Evolutionary conservation across 192 early-diverging fungal species (phyloP).

Genomic region (Backusella morwellensis): DNA sequence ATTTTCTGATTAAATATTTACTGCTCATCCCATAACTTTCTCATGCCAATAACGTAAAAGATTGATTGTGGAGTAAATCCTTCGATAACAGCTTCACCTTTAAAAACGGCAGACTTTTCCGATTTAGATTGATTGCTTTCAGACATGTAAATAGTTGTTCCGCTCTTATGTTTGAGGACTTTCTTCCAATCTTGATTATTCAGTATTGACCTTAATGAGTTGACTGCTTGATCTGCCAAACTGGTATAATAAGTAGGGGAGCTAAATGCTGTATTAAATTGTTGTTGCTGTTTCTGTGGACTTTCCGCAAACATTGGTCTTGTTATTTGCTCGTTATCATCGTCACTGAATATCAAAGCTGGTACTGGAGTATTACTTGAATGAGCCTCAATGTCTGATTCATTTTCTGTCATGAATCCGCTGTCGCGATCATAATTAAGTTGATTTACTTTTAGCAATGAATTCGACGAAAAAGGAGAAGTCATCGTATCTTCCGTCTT

Average conservation of each 20-base stretch:
- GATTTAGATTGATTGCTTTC: constrained; percentile 3
- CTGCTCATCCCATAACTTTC: constrained; percentile 54
- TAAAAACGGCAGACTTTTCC: constrained; percentile 44
- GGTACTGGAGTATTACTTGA: background rate
- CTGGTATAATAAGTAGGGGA: constrained; percentile 23
- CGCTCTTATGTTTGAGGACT: constrained; percentile 46
- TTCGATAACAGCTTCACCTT: constrained; percentile 42
- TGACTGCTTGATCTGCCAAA: constrained; percentile 40
- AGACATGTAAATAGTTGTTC: constrained; percentile 41
- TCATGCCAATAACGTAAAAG: constrained; percentile 51
- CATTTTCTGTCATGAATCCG: constrained; percentile 20
- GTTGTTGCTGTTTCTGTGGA: background rate
- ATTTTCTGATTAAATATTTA: constrained; percentile 16
- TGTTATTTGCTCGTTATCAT: constrained; percentile 5
- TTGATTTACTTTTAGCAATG: background rate
- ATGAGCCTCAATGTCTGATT: constrained; percentile 6
- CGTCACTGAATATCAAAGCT: constrained; percentile 17
- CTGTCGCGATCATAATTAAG: constrained; percentile 20
- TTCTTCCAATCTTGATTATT: constrained; percentile 47
- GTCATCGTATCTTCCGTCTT: background rate
- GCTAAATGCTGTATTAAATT: background rate
- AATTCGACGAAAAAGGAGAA: background rate
- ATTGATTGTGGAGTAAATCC: constrained; percentile 46
- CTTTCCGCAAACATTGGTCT: background rate
- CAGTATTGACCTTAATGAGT: constrained; percentile 28